Evolutionary conservation across 495 filamentous ascomycete genomes (phyloP).

Genomic region (Penicillium nucicola): DNA sequence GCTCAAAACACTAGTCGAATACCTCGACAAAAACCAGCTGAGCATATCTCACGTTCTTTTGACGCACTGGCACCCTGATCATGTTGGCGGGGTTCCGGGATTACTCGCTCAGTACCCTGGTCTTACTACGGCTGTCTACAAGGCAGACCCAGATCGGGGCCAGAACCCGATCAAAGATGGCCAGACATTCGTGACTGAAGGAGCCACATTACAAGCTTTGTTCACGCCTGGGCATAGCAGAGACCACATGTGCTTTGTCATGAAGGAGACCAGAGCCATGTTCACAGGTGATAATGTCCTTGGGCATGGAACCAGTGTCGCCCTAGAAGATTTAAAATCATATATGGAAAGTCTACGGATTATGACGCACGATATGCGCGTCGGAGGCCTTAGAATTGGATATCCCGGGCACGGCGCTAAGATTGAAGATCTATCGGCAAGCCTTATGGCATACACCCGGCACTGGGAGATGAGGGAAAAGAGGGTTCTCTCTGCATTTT

Average conservation of each 20-base stretch:
- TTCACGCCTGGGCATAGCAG: conserved; percentile 39
- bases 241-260: conserved; percentile 49
- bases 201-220: conserved; percentile 39
- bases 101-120: conserved; percentile 53
- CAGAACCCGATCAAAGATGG: conserved; percentile 44
- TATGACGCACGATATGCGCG: conserved; percentile 29
- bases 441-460: conserved; percentile 26
- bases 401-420: conserved; percentile 42
- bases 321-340: conserved; percentile 32
- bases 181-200: conserved; percentile 36
- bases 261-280: conserved; percentile 64
- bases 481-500: conserved; percentile 26
- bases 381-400: conserved; percentile 26
- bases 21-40: conserved; percentile 30
- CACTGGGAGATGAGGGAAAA: conserved; percentile 35
- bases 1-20: conserved; percentile 22
- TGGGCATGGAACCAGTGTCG: conserved; percentile 34
- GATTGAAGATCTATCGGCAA: conserved; percentile 32
- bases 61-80: conserved; percentile 84
- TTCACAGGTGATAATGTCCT: conserved; percentile 77
- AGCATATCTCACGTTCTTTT: conserved; percentile 57
- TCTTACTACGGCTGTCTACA: conserved; percentile 30
- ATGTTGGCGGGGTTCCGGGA: conserved; percentile 66
- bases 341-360: conserved; percentile 34
- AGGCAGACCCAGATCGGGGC: conserved; percentile 41